These are phyloP conservation scores for Penstemon eatonii DNA, from an alignment of 257 asterid species.

Conservation along the genomic window DNA sequence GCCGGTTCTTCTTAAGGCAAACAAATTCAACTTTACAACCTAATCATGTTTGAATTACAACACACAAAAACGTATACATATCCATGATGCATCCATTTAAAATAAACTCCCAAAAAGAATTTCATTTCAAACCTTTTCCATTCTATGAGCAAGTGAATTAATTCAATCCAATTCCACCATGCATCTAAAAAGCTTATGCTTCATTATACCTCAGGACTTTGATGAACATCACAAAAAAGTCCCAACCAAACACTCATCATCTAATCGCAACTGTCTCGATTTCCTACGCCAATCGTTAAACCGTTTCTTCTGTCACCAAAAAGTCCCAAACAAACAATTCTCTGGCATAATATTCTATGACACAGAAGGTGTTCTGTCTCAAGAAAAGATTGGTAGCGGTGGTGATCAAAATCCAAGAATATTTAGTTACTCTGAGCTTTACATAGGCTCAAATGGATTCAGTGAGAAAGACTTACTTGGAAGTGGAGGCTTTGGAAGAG, in stretches of 20 bases:
- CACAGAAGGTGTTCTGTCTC: conserved; percentile 66
- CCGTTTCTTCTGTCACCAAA: conserved; percentile 44
- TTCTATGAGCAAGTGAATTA: conserved; percentile 17
- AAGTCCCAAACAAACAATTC: conserved; percentile 20
- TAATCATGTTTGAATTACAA: conserved; percentile 39
- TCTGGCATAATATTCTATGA: conserved; percentile 52
- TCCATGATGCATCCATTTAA: neutral
- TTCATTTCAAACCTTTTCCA: neutral
- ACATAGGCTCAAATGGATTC: conserved; percentile 76
- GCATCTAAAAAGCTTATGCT: conserved; percentile 67
- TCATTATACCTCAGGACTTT: conserved; percentile 55
- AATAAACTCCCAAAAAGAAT: neutral
- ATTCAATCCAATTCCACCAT: conserved; percentile 31
- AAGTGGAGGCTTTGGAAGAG: conserved; percentile 89
- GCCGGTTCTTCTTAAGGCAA: conserved; percentile 39
- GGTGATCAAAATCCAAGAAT: conserved; percentile 55
- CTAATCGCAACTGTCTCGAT: conserved; percentile 32
- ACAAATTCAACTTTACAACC: conserved; percentile 58
- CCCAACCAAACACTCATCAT: neutral
- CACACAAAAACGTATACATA: conserved; percentile 8
- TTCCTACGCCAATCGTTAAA: conserved; percentile 38
- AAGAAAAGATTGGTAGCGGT: conserved; percentile 41
- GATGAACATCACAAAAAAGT: conserved; percentile 34
- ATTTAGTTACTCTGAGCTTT: conserved; percentile 87
- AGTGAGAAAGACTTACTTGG: conserved; percentile 57